Base-by-base conservation (phyloP, 2,329 filamentous ascomycete species). In the Neofusicoccum umdonicola region DNA sequence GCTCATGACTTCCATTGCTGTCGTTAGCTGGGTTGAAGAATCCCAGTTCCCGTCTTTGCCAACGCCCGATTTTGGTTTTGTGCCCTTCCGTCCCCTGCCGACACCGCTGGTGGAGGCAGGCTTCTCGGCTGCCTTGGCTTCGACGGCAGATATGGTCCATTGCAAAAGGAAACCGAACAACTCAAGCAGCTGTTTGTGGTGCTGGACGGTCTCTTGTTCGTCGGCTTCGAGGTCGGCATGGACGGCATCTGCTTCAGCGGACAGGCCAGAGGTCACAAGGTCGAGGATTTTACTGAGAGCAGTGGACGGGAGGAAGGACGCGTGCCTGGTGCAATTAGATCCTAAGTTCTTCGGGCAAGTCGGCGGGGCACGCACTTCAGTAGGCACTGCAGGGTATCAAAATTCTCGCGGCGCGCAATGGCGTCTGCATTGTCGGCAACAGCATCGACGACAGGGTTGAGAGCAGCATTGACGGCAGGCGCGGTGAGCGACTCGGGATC, bases 101-200 rank as follows among this genome's bases (percentile, higher is more conserved):
- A 91, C 85, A 7, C 87, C 85, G n/a, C 85, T 86, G 2, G 90
- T 88, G 7, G 89, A 81, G 1, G 90, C 88, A 0, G 92, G 88
- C 78, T 96, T 98, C 78, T 98, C 95, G 51, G 93, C 90, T 1
- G 93, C 90, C 78, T 97, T 96, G 44, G 91, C 90, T 78, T 99
- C 95, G 56, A 97, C 92, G n/a, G 91, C 92, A 6, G 93, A 90
- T 68, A 98, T 90, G 6, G 92, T 91, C 96, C 95, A 99, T 77
- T 97, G 93, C 56, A 99, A 81, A 11, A 99, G 82, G 73, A 97
- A 99, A 39, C 90, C 94, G 75, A 96, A 98, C 73, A 96, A 91
- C 76, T 99, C 95, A 69, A 99, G 85, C 1, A 97, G 84, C 69
- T 91, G 88, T 78, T 97, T 97, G 81, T 99, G 94, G 71, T 96